phyloP scores from a whole-genome alignment of 148 eudicot genomes.

The Beta vulgaris region DNA sequence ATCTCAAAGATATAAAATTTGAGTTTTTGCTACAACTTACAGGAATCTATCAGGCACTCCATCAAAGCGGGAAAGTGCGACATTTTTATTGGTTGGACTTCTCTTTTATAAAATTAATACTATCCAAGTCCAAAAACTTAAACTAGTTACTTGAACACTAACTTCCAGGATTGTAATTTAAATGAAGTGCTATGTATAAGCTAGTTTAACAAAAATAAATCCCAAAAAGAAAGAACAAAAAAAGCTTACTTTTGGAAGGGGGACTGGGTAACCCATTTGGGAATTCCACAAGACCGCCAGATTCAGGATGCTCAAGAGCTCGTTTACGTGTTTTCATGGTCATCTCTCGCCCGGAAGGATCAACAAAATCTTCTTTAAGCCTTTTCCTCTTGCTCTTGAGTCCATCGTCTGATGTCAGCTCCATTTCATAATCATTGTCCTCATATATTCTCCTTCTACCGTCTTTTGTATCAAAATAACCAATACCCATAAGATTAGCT shows the following conservation, averaged over 20 bases:
- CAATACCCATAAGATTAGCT: slow-evolving; percentile 16
- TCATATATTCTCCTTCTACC: slow-evolving; percentile 26
- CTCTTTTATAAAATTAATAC: too few relatives aligned
- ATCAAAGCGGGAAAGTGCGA: too few relatives aligned
- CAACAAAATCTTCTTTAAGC: slow-evolving; percentile 22
- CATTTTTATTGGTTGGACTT: too few relatives aligned
- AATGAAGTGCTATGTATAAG: too few relatives aligned
- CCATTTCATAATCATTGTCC: slow-evolving; percentile 37
- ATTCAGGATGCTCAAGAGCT: slow-evolving; percentile 40
- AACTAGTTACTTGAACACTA: too few relatives aligned
- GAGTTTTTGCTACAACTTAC: too few relatives aligned
- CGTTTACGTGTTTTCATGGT: slow-evolving; percentile 51
- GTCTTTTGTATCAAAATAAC: slow-evolving; percentile 20
- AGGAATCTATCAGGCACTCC: too few relatives aligned
- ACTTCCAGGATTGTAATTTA: too few relatives aligned
- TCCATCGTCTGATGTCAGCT: slow-evolving; percentile 39
- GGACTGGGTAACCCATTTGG: slow-evolving; percentile 52
- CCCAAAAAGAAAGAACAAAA: too few relatives aligned
- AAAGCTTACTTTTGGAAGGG: slow-evolving; percentile 41
- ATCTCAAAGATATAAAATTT: too few relatives aligned
- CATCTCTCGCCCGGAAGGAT: slow-evolving; percentile 35
- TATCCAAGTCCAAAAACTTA: too few relatives aligned
- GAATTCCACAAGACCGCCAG: slow-evolving; percentile 38
- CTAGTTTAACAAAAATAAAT: too few relatives aligned
- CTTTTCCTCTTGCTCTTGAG: slow-evolving; percentile 32